Percentiles rank a stretch among this genome's conserved stretches.
These are phyloP conservation scores for Leishmania turanica DNA, from an alignment of 208 protist species.

Conservation along the genomic window DNA sequence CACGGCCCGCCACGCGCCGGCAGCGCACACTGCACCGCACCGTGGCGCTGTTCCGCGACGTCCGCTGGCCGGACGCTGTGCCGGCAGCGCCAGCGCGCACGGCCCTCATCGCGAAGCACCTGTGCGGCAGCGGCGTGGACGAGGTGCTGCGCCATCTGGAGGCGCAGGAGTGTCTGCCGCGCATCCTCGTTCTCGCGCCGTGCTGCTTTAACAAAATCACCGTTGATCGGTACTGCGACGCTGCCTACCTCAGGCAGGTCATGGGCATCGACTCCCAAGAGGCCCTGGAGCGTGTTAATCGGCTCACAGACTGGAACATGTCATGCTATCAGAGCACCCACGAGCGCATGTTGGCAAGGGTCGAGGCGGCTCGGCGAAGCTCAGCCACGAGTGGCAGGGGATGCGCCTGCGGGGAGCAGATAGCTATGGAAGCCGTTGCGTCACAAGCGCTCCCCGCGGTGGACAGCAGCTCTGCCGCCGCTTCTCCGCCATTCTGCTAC, in stretches of 20 bases:
- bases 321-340: slow-evolving; percentile 51
- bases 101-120: slow-evolving; percentile 79
- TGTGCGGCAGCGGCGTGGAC: slow-evolving; percentile 81
- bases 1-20: slow-evolving; percentile 36
- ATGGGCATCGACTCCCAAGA: slow-evolving; percentile 40
- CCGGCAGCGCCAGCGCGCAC: slow-evolving; percentile 34
- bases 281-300: slow-evolving; percentile 41
- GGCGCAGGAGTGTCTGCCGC: slow-evolving; percentile 49
- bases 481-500: background rate
- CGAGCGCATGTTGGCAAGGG: background rate
- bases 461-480: background rate
- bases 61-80: slow-evolving; percentile 46
- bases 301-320: slow-evolving; percentile 75
- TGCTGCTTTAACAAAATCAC: slow-evolving; percentile 75
- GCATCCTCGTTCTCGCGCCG: slow-evolving; percentile 75
- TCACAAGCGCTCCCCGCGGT: background rate
- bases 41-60: slow-evolving; percentile 47
- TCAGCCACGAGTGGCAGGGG: background rate
- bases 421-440: background rate
- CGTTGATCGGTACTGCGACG: slow-evolving; percentile 62
- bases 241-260: slow-evolving; percentile 33
- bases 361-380: slow-evolving; percentile 1
- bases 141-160: slow-evolving; percentile 65
- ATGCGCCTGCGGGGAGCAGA: background rate
- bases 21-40: slow-evolving; percentile 40